Conservation (phyloP, 1,284 basidiomycete genomes). For the Ustilago tritici region DNA sequence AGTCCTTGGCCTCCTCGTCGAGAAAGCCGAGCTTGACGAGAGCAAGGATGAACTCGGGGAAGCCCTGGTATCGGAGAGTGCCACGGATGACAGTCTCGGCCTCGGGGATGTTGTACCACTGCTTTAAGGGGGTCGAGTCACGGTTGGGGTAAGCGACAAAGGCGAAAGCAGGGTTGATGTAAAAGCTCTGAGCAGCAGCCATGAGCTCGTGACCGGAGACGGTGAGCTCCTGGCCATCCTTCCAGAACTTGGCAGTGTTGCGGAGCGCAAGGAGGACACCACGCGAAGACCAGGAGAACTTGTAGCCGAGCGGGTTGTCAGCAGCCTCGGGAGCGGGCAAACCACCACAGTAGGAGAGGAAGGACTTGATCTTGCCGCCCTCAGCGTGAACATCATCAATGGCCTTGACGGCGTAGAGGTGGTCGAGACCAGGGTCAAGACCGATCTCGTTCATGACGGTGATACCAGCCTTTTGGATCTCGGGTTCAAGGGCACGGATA, state of each 20-base stretch:
- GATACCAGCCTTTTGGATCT: constrained; percentile 88
- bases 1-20: constrained; percentile 81
- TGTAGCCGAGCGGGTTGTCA: constrained; percentile 97
- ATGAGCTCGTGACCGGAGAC: constrained; percentile 67
- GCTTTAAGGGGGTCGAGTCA: constrained; percentile 87
- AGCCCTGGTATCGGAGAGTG: constrained; percentile 95
- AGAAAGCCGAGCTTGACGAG: constrained; percentile 91
- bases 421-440: constrained; percentile 96
- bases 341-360: constrained; percentile 96
- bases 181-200: constrained; percentile 84
- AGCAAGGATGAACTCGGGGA: constrained; percentile 94
- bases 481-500: constrained; percentile 87
- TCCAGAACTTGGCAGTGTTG: constrained; percentile 84
- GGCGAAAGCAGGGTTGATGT: constrained; percentile 92
- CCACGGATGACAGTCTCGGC: constrained; percentile 92
- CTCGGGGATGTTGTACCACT: constrained; percentile 90
- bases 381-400: constrained; percentile 92
- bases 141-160: constrained; percentile 99
- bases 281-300: constrained; percentile 98
- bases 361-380: constrained; percentile 90
- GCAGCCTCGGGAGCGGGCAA: constrained; percentile 90
- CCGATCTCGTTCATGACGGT: constrained; percentile 98
- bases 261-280: constrained; percentile 94
- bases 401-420: constrained; percentile 95
- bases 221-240: constrained; percentile 57